These are phyloP conservation scores for Pseudozyma hubeiensis DNA, from an alignment of 1,284 basidiomycete genomes.

Conservation along the genomic window DNA sequence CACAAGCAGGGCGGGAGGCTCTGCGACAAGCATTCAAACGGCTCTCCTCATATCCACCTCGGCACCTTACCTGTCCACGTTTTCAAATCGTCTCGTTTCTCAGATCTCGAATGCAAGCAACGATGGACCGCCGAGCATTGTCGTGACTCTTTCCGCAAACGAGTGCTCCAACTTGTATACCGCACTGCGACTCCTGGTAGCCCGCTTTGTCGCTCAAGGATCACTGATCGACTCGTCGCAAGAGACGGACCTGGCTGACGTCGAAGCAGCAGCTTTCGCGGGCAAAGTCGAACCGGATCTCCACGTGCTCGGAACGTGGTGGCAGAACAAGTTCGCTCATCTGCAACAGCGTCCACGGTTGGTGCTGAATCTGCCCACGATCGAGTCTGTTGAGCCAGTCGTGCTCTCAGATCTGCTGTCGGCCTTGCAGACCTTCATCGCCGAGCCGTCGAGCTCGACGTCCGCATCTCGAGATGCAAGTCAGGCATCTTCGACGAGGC, in stretches of 20 bases:
- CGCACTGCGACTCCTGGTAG: constrained; percentile 41
- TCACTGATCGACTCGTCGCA: background rate
- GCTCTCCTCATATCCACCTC: constrained; percentile 47
- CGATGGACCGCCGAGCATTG: constrained; percentile 16
- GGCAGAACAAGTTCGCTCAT: constrained; percentile 21
- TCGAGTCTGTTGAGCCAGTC: constrained; percentile 44
- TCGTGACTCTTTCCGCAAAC: constrained; percentile 41
- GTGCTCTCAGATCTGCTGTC: constrained; percentile 47
- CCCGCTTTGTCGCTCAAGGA: constrained; percentile 46
- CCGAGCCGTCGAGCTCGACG: constrained; percentile 7
- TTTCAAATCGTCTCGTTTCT: constrained; percentile 38
- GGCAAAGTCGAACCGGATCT: constrained; percentile 44
- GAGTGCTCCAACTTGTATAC: constrained; percentile 47
- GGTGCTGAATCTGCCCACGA: constrained; percentile 39
- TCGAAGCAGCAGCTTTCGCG: constrained; percentile 35
- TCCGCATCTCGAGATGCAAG: background rate
- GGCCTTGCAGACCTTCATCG: constrained; percentile 41
- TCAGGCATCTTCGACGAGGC: background rate
- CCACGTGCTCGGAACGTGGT: constrained; percentile 32
- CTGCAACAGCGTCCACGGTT: constrained; percentile 4
- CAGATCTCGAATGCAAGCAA: constrained; percentile 26
- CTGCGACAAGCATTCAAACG: constrained; percentile 39
- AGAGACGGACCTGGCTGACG: constrained; percentile 3
- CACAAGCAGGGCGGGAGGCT: background rate
- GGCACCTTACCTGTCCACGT: constrained; percentile 36